Evolutionary conservation across 2,329 filamentous ascomycete genomes (phyloP).

Genomic region (Bipolaris oryzae): DNA sequence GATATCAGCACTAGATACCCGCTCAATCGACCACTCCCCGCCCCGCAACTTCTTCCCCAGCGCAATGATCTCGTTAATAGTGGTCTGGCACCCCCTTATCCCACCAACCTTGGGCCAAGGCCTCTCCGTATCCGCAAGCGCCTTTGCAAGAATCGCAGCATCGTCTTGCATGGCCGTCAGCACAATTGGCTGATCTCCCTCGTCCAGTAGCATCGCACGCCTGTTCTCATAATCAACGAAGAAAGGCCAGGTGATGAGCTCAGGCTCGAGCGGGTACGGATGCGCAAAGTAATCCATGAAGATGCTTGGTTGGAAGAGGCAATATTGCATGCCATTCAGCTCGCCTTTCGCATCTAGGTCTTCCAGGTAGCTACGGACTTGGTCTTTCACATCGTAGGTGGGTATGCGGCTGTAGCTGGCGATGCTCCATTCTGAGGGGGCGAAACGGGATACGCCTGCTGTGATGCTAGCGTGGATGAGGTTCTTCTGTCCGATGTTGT

Average conservation of each 20-base stretch:
- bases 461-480: constrained; percentile 42
- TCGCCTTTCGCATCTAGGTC: constrained; percentile 55
- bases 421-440: constrained; percentile 41
- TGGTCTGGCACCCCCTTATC: constrained; percentile 31
- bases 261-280: constrained; percentile 55
- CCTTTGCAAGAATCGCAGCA: constrained; percentile 30
- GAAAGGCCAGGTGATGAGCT: constrained; percentile 49
- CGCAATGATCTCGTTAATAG: constrained; percentile 34
- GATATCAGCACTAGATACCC: constrained; percentile 57
- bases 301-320: constrained; percentile 61
- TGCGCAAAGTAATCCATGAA: constrained; percentile 63
- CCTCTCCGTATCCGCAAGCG: constrained; percentile 28
- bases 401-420: constrained; percentile 47
- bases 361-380: constrained; percentile 57
- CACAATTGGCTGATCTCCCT: constrained; percentile 32
- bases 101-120: constrained; percentile 40
- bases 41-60: constrained; percentile 39
- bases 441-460: constrained; percentile 39
- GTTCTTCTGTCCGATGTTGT: constrained; percentile 35
- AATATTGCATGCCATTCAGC: constrained; percentile 62
- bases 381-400: constrained; percentile 60
- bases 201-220: constrained; percentile 38
- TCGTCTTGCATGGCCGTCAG: constrained; percentile 38
- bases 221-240: constrained; percentile 40
- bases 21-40: constrained; percentile 50